Conservation (phyloP, 306 rosid species). For the Carpinus viminea region DNA sequence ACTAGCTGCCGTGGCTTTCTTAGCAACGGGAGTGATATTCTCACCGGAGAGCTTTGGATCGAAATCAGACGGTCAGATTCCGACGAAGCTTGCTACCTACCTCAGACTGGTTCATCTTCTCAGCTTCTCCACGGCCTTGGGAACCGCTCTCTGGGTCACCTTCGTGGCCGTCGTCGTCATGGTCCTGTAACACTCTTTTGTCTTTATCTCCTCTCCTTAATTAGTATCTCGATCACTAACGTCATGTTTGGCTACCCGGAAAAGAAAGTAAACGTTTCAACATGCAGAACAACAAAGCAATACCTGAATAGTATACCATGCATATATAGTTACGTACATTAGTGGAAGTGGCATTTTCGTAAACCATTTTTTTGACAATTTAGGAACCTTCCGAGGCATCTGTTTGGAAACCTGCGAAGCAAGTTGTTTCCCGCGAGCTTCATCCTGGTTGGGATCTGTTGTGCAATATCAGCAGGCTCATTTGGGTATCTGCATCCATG, state of each 20-base stretch:
- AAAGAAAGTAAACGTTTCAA: neutral
- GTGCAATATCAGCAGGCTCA: conserved; percentile 69
- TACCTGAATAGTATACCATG: no score
- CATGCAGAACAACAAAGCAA: neutral
- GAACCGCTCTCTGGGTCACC: conserved; percentile 92
- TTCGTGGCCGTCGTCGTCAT: conserved; percentile 94
- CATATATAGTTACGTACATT: neutral
- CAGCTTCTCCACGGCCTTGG: conserved; percentile 88
- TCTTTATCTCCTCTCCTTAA: neutral
- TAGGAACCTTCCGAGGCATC: conserved; percentile 97
- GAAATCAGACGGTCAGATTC: conserved; percentile 48
- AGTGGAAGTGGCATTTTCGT: neutral
- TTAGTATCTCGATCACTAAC: no score
- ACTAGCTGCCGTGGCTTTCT: conserved; percentile 66
- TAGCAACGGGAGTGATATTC: conserved; percentile 85
- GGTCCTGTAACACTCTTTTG: conserved; percentile 60
- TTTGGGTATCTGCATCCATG: conserved; percentile 92
- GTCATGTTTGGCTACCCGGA: neutral
- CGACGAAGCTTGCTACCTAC: conserved; percentile 52
- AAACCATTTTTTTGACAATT: neutral
- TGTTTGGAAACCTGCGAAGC: conserved; percentile 94
- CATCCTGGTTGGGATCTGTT: conserved; percentile 69
- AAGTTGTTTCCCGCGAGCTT: conserved; percentile 98
- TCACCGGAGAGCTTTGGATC: conserved; percentile 87
- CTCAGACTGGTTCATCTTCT: conserved; percentile 86